A percentile compares a stretch with the other conserved stretches of the same genome.
These are phyloP conservation scores for Trypanosoma grayi DNA, from an alignment of 208 protist genomes.

Conservation along the genomic window DNA sequence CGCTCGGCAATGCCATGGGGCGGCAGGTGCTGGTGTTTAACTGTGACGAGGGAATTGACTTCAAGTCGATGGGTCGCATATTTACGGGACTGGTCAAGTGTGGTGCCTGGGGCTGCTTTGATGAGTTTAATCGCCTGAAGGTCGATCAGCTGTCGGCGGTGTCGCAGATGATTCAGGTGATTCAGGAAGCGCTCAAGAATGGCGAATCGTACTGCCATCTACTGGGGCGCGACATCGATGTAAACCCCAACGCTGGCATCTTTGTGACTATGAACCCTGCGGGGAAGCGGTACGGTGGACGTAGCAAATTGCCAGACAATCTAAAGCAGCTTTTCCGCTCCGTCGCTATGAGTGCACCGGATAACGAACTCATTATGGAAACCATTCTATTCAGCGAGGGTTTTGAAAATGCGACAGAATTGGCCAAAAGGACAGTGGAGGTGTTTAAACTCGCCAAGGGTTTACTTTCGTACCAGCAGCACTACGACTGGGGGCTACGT, in stretches of 20 bases:
- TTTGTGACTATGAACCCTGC: constrained; percentile 99
- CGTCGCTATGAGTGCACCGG: constrained; percentile 98
- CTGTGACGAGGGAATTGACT: constrained; percentile 99
- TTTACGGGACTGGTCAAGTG: constrained; percentile 99
- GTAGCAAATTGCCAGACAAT: constrained; percentile 98
- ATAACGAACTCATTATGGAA: constrained; percentile 97
- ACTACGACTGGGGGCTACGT: constrained; percentile 99
- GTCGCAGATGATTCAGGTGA: constrained; percentile 99
- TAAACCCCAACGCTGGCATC: constrained; percentile 97
- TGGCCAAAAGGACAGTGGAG: constrained; percentile 93
- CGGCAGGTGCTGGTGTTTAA: constrained; percentile 99
- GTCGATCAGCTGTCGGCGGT: constrained; percentile 98
- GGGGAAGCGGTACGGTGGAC: constrained; percentile 97
- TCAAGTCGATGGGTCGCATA: constrained; percentile 98
- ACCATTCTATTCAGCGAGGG: constrained; percentile 98
- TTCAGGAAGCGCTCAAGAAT: constrained; percentile 96
- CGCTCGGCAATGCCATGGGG: constrained; percentile 96
- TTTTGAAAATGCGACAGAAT: constrained; percentile 93
- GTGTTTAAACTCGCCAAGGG: constrained; percentile 94
- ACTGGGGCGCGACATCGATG: constrained; percentile 89
- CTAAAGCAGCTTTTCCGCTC: constrained; percentile 98
- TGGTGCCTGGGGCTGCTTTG: constrained; percentile 99
- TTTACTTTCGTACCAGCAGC: constrained; percentile 95
- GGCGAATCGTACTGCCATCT: constrained; percentile 83
- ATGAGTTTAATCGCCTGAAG: constrained; percentile 99